Conservation (phyloP, 2,329 filamentous ascomycete species). For the Aspergillus sp. region DNA sequence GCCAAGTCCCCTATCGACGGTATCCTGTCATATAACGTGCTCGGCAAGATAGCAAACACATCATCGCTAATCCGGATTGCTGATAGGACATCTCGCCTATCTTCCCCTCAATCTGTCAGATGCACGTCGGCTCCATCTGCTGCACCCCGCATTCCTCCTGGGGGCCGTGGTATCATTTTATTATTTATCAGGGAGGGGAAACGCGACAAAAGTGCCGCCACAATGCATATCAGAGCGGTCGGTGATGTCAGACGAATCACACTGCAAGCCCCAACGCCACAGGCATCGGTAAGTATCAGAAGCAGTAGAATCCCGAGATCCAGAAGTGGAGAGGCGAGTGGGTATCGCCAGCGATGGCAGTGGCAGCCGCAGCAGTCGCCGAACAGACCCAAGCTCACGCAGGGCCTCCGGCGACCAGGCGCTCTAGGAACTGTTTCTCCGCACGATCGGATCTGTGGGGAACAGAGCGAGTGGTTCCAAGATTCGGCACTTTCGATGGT, state of each 20-base stretch:
- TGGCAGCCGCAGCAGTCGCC: neutral
- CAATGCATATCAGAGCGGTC: neutral
- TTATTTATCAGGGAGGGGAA: neutral
- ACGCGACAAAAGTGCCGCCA: conserved; percentile 2
- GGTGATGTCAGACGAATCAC: neutral
- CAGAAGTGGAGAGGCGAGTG: conserved; percentile 1
- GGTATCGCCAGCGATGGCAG: neutral
- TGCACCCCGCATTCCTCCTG: conserved; percentile 5
- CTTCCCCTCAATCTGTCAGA: conserved; percentile 2
- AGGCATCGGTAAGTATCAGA: conserved; percentile 8
- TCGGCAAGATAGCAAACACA: neutral
- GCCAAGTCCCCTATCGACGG: no score
- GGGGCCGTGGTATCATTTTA: neutral
- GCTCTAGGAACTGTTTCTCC: conserved; percentile 6
- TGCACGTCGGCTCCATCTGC: conserved; percentile 5
- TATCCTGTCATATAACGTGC: neutral
- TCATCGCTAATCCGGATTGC: neutral
- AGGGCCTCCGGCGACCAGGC: neutral
- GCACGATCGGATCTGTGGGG: conserved; percentile 23
- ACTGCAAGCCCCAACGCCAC: neutral
- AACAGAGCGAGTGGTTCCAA: conserved; percentile 5
- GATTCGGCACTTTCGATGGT: neutral
- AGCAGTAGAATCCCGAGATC: neutral
- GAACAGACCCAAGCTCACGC: neutral
- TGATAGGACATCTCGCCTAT: conserved; percentile 8